Conservation (phyloP, 2,329 filamentous ascomycete species). For the Cladophialophora carrionii region DNA sequence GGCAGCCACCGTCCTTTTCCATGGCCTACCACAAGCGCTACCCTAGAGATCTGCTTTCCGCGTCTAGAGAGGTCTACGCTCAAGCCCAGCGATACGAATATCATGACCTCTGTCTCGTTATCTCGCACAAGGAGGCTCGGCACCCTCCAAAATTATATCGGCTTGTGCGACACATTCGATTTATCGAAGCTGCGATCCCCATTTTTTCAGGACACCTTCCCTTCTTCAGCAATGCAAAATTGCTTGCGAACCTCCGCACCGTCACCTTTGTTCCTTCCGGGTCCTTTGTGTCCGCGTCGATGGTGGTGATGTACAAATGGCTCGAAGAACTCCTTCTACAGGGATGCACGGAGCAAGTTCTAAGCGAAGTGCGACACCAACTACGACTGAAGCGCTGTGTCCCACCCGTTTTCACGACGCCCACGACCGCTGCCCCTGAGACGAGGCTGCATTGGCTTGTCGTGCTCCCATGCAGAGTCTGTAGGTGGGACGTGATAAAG, state of each 20-base stretch:
- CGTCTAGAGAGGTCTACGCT: neutral
- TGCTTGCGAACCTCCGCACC: neutral
- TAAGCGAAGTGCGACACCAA: neutral
- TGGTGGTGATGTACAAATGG: constrained; percentile 7
- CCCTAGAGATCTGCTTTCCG: neutral
- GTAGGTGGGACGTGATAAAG: neutral
- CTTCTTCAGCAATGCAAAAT: neutral
- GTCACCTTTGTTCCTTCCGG: neutral
- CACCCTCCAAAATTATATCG: neutral
- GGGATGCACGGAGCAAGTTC: constrained; percentile 1
- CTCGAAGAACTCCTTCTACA: neutral
- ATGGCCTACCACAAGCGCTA: neutral
- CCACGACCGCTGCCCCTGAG: neutral
- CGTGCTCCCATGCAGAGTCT: neutral
- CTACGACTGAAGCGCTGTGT: neutral
- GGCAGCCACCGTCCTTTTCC: neutral
- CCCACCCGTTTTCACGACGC: neutral
- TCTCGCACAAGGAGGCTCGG: neutral
- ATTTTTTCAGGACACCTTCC: neutral
- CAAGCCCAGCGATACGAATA: constrained; percentile 1
- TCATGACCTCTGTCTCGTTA: constrained; percentile 4
- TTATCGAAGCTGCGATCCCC: neutral
- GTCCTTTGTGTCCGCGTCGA: neutral
- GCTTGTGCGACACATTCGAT: constrained; percentile 3
- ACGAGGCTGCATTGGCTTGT: neutral